phyloP scores from a whole-genome alignment of 75 land plant species.

The Sequoiadendron giganteum region DNA sequence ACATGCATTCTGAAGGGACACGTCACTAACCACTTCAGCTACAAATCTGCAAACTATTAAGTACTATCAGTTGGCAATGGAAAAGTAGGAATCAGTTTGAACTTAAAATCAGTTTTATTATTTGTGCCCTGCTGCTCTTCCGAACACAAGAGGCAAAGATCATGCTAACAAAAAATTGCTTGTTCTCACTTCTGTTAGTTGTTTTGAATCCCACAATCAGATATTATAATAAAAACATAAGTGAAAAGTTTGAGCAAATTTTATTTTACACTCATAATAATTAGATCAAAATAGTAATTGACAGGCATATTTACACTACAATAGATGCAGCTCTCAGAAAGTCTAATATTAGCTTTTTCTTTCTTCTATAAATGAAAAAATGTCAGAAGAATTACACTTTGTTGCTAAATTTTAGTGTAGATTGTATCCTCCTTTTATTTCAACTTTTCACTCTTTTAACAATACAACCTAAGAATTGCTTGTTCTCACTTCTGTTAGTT shows the following conservation, averaged over 20 bases:
- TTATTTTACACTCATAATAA: too few species aligned
- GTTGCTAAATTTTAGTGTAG: background rate
- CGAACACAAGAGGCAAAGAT: background rate
- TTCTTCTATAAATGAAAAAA: background rate
- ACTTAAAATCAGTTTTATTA: too few species aligned
- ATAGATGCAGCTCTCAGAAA: background rate
- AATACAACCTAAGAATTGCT: background rate
- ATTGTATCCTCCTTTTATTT: too few species aligned
- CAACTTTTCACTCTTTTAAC: too few species aligned
- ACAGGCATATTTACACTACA: background rate
- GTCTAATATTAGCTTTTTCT: background rate
- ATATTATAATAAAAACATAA: background rate
- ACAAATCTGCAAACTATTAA: background rate
- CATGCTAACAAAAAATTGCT: background rate
- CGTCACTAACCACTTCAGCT: background rate
- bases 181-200: background rate
- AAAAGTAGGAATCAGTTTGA: background rate
- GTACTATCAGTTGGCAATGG: background rate
- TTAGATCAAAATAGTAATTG: background rate
- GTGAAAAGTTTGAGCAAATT: background rate
- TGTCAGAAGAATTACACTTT: background rate
- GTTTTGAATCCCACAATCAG: background rate
- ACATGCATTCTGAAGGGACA: background rate
- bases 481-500: background rate
- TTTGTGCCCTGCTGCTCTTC: background rate